Base-by-base conservation (phyloP, 2,329 filamentous ascomycete species). In the Colletotrichum orbiculare region DNA sequence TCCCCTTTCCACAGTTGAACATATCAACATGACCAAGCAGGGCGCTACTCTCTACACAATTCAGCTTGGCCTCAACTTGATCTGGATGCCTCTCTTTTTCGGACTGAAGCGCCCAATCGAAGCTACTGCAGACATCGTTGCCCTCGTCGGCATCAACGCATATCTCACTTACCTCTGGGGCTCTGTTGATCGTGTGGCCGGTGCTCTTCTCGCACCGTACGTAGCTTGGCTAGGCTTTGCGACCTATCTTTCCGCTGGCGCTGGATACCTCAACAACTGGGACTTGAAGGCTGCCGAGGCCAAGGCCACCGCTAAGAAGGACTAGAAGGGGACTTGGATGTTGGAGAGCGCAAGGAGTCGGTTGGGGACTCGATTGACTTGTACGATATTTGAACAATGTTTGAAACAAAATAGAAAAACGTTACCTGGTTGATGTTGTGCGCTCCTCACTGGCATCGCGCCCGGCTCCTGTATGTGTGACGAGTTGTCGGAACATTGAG, bases 31-130 rank as follows among this genome's bases (percentile, higher is more conserved):
- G 58, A 88, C 91, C 56, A 86, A 87, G 74, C 84, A 88, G 69
- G 91, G 89, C 69, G 90, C 92, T 63, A 92, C 91, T 0, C 84
- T 97, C 37, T 97, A 97, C 82, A 92, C 91, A 2, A 83, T 94
- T 65, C 94, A 97, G 79, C 88, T 97, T 7, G 91, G 85, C 10
- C 83, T 97, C 55, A 97, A 97, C 76, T 82, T 97, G 37, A 77
- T 90, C 58, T 98, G 93, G 93, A 97, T 94, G 87, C 95, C 95
- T 11, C 85, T 97, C 10, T 97, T 97, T 85, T 97, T 97, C 75
- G 85, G 87, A n/a, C 74, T 90, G 54, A 89, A 90, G 69, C 87
- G 87, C 13, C 93, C 94, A 1, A 83, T 90, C 56, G 87, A 88
- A 73, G 94, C 94, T 4, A 88, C 92, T 7, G 84, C 85, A 35